Evolutionary conservation across 768 basidiomycete genomes (phyloP), one percentile per base, ranked within the genome.

Genomic region (Macrolepiota fuliginosa): DNA sequence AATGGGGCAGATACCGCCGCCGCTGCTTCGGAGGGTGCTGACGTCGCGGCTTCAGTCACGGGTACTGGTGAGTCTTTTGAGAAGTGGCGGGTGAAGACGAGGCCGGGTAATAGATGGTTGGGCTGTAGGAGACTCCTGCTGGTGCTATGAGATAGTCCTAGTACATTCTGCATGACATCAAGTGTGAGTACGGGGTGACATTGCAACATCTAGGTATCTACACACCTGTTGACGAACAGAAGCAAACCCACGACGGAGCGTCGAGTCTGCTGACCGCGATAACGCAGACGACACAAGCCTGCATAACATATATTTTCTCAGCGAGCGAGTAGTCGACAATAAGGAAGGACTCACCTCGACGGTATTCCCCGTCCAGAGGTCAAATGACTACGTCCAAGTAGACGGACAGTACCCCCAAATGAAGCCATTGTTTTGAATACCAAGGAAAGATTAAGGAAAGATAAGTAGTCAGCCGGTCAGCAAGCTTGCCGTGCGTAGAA

Each of bases 41-140:
- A 54, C n/a, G 45, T 25, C 19, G 60, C 12, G 24, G 54, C 42
- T 22, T 47, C 60, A 22, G 53, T 9, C n/a, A 12, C 35, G n/a
- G 46, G 53, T 24, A 53, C 45, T 24, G 60, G 60, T 29, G 60
- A 35, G 15, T 61, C 60, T 61, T 61, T 61, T 55, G 60, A 54
- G 52, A 55, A 61, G 11, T 61, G 53, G 37, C 60, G 53, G 32
- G 53, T 19, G 22, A 54, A 54, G 15, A 40, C 22, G 1, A 55
- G 13, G 35, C 53, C 46, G 47, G 60, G 46, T 15, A 61, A 45
- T 9, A 49, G 25, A 6, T 27, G 45, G 13, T 13, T 61, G 2
- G 24, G 42, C 9, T 61, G 60, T 12, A 55, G 32, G 13, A 49
- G 6, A 17, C 24, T 36, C 7, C 36, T 54, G 19, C 60, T 40